Conservation (phyloP, 1,139 yeast species). For the Pichia sp. region DNA sequence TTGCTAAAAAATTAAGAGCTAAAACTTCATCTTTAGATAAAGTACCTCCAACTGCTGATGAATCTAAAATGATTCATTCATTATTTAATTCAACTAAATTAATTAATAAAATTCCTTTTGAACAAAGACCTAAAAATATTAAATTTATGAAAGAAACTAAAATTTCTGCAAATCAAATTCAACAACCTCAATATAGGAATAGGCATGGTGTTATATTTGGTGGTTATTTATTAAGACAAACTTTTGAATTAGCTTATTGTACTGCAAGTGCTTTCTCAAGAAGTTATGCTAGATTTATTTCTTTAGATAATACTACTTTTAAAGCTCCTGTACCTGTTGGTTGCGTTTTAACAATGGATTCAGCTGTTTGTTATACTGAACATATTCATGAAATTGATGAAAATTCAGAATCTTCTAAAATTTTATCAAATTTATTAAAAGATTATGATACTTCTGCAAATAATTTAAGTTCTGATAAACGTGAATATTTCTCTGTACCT, state of each 20-base stretch:
- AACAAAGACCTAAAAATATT: slow-evolving; percentile 38
- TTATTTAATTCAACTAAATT: slow-evolving; percentile 62
- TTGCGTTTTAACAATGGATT: slow-evolving; percentile 71
- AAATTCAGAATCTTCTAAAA: slow-evolving; percentile 32
- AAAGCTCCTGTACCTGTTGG: slow-evolving; percentile 95
- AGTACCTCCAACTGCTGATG: slow-evolving; percentile 68
- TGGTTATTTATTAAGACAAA: slow-evolving; percentile 83
- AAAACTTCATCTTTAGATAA: slow-evolving; percentile 47
- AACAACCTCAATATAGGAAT: slow-evolving; percentile 95
- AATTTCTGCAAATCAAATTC: slow-evolving; percentile 68
- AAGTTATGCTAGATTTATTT: slow-evolving; percentile 79
- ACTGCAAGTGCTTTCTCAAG: slow-evolving; percentile 83
- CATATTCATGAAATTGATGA: slow-evolving; percentile 44
- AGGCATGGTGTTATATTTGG: slow-evolving; percentile 94
- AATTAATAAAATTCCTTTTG: slow-evolving; percentile 13
- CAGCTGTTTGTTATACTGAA: slow-evolving; percentile 79
- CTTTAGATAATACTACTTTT: slow-evolving; percentile 85
- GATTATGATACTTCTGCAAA: slow-evolving; percentile 54
- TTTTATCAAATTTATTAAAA: slow-evolving; percentile 20
- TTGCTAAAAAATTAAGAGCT: slow-evolving; percentile 74
- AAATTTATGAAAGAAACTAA: slow-evolving; percentile 65
- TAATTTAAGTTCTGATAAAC: slow-evolving; percentile 42
- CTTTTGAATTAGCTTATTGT: slow-evolving; percentile 88
- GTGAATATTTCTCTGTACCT: slow-evolving; percentile 61
- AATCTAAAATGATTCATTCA: slow-evolving; percentile 65